Evolutionary conservation across 2,329 filamentous ascomycete species (phyloP).

Genomic region (Colletotrichum ledebouriae): DNA sequence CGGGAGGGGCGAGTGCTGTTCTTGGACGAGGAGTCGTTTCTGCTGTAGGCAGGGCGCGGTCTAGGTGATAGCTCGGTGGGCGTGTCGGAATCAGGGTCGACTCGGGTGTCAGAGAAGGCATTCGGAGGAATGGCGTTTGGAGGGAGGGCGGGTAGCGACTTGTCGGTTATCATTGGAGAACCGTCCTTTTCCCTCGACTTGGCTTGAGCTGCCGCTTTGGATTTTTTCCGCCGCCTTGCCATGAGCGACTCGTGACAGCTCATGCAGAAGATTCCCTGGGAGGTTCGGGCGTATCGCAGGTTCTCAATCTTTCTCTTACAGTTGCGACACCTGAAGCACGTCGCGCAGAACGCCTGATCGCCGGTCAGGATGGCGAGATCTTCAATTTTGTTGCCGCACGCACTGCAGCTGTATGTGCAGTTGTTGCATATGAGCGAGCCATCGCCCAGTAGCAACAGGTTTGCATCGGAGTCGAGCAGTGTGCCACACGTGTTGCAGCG

Average conservation of each 20-base stretch:
- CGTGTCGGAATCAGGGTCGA: conserved; percentile 70
- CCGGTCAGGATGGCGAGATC: conserved; percentile 97
- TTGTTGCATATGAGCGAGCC: conserved; percentile 99
- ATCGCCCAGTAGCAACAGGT: conserved; percentile 95
- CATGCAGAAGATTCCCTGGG: conserved; percentile 99
- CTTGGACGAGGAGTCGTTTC: conserved; percentile 68
- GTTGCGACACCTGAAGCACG: conserved; percentile 96
- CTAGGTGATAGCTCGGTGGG: conserved; percentile 78
- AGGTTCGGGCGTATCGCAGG: conserved; percentile 94
- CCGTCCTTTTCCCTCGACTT: conserved; percentile 74
- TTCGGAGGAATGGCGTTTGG: conserved; percentile 76
- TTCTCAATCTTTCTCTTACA: conserved; percentile 99
- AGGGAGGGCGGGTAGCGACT: conserved; percentile 91
- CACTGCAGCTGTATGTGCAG: conserved; percentile 98
- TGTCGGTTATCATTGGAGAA: conserved; percentile 82
- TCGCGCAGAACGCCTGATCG: conserved; percentile 97
- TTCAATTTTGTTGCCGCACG: conserved; percentile 97
- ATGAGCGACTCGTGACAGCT: conserved; percentile 97
- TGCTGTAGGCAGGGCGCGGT: conserved; percentile 65
- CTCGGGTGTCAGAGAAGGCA: conserved; percentile 72
- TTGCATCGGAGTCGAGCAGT: conserved; percentile 97
- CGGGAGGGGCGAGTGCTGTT: conserved; percentile 65
- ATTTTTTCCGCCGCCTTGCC: conserved; percentile 90
- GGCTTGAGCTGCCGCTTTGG: conserved; percentile 74
- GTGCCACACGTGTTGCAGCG: conserved; percentile 96